Base-by-base conservation (phyloP, 257 asterid species). In the Plantago elongata region DNA sequence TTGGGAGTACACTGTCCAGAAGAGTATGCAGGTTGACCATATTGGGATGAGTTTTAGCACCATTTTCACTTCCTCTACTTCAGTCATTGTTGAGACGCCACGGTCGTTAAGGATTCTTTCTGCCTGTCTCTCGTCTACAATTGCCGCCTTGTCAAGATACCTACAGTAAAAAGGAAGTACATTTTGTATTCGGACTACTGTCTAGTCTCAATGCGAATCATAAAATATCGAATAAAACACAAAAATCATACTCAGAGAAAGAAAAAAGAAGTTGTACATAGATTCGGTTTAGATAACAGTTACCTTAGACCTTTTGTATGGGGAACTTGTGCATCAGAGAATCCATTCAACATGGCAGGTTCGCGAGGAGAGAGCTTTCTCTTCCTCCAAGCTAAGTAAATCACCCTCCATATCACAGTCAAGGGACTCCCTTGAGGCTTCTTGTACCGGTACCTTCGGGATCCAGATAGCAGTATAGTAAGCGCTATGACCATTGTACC, bases 21-120 rank as follows among this genome's bases (percentile, higher is more conserved):
- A 84, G 78, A 87, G 77, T 11, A 87, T 77, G 0, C 89, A 78
- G 0, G 95, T 87, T 5, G 86, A 87, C 93, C 90, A 87, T 43
- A 83, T 80, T 4, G 93, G 95, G 29, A 84, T 51, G 77, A 84
- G 72, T 58, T 92, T 69, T 3, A 64, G 22, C 71, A 87, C 75
- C 66, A 80, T 72, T 69, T 84, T 87, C 3, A 87, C 92, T 70
- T 87, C 95, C 64, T 87, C 95, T 14, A 84, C 84, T 18, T 82
- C 80, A 0, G 90, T 77, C 57, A 82, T 60, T 0, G 79, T 45
- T 45, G 64, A 13, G 49, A 17, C 29, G 7, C 7, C 44, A 16
- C 13, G 34, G 6, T 16, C 11, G 1, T 9, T 45, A 9, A 18
- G 42, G 15, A 13, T 54, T 27, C 27, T 37, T 10, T 54, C 58